Percentiles rank a stretch among this genome's conserved stretches.
These are phyloP conservation scores for Filosporella fistucella DNA, from an alignment of 495 filamentous ascomycete genomes.

Conservation along the genomic window DNA sequence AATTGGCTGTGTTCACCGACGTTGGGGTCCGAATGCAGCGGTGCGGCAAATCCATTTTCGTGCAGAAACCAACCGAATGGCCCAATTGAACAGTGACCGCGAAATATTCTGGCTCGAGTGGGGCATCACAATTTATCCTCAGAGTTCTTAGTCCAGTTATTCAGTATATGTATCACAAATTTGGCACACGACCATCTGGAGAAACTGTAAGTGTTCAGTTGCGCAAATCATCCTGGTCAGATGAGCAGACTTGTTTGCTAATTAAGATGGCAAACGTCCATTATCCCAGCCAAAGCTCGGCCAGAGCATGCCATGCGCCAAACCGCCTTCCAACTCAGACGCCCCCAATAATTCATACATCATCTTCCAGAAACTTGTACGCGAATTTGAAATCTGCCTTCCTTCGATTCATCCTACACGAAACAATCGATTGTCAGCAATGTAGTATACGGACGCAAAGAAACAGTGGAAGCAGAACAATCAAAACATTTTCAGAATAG, in stretches of 20 bases:
- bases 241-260: constrained; percentile 22
- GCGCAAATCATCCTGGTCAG: constrained; percentile 17
- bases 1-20: too few relatives aligned
- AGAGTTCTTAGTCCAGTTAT: too few relatives aligned
- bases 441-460: constrained; percentile 1
- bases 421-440: not conserved
- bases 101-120: too few relatives aligned
- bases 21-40: too few relatives aligned
- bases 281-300: constrained; percentile 14
- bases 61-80: too few relatives aligned
- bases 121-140: too few relatives aligned
- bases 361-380: constrained; percentile 95
- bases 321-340: constrained; percentile 14
- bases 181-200: too few relatives aligned
- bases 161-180: too few relatives aligned
- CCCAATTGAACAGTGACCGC: too few relatives aligned
- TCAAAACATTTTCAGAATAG: too few relatives aligned
- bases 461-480: not conserved
- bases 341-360: constrained; percentile 51
- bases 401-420: constrained; percentile 89
- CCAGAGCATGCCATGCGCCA: constrained; percentile 20
- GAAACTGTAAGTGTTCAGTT: too few relatives aligned
- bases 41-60: too few relatives aligned
- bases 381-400: constrained; percentile 98
- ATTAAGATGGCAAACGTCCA: constrained; percentile 14